A percentile compares a stretch with the other conserved stretches of the same genome.
These are phyloP conservation scores for Fusarium chaquense DNA, from an alignment of 2,329 filamentous ascomycete species.

Conservation along the genomic window DNA sequence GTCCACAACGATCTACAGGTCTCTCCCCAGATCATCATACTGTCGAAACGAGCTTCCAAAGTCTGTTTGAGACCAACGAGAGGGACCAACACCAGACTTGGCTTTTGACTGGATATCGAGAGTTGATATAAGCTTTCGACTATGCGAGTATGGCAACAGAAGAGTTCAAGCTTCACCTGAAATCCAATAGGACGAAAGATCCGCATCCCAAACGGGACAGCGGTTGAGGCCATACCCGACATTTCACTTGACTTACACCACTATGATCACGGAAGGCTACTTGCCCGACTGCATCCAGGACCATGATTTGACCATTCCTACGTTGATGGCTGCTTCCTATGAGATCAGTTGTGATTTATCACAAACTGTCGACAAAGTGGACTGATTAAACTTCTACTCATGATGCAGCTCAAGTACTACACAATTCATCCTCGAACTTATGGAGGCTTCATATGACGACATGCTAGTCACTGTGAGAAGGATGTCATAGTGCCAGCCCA, in stretches of 20 bases:
- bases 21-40: constrained; percentile 12
- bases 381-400: not conserved
- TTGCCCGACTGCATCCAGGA: not conserved
- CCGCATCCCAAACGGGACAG: not conserved
- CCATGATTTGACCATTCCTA: not conserved
- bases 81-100: not conserved
- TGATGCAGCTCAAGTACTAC: constrained; percentile 2
- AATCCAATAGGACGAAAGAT: constrained; percentile 9
- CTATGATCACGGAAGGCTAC: not conserved
- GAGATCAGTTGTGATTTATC: not conserved
- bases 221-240: not conserved
- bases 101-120: not conserved
- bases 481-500: too few relatives aligned
- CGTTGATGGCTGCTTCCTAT: not conserved
- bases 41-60: not conserved
- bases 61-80: not conserved
- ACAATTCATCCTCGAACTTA: not conserved
- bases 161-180: constrained; percentile 7
- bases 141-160: not conserved
- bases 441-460: constrained; percentile 13
- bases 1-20: not conserved
- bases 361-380: not conserved
- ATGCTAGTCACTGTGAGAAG: not conserved
- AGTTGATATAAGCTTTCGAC: not conserved
- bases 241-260: not conserved